Conservation (phyloP, 2,329 filamentous ascomycete species). For the Nakataea oryzae region DNA sequence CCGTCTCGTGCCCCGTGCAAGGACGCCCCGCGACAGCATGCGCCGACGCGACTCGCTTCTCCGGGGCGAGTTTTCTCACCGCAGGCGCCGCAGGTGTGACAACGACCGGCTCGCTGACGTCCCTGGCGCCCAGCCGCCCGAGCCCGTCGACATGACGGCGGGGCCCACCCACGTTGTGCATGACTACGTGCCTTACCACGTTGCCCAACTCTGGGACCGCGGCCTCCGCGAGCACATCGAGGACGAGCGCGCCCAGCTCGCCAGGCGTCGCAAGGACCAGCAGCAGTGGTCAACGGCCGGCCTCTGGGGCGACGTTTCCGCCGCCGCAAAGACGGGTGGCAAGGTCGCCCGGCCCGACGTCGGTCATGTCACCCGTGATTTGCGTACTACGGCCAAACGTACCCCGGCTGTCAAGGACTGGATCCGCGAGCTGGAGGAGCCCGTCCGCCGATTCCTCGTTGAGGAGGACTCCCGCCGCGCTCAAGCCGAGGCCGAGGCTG, state of each 20-base stretch:
- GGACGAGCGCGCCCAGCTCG: constrained; percentile 27
- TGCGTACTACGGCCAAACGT: constrained; percentile 73
- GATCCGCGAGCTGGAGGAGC: constrained; percentile 75
- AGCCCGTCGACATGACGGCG: constrained; percentile 73
- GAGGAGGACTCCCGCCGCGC: constrained; percentile 31
- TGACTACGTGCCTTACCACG: constrained; percentile 68
- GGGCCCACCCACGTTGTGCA: constrained; percentile 71
- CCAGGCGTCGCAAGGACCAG: constrained; percentile 29
- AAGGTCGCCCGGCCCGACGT: constrained; percentile 13
- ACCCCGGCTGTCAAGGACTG: constrained; percentile 67
- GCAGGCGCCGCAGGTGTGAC: constrained; percentile 84
- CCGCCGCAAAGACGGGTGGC: neutral
- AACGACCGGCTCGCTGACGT: constrained; percentile 86
- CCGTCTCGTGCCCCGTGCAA: constrained; percentile 31
- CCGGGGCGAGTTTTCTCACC: constrained; percentile 84
- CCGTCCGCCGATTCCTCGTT: constrained; percentile 67
- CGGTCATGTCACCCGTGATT: constrained; percentile 63
- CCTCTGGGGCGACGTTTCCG: constrained; percentile 14
- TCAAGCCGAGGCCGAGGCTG: constrained; percentile 5
- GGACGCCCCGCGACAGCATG: constrained; percentile 44
- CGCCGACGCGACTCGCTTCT: constrained; percentile 61
- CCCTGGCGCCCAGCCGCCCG: constrained; percentile 74
- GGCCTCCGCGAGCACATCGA: constrained; percentile 40
- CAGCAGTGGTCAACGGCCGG: constrained; percentile 31
- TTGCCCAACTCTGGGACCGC: constrained; percentile 75